Percentiles rank a stretch among this genome's conserved stretches.
These are phyloP conservation scores for Mycena indigotica DNA, from an alignment of 768 basidiomycete genomes.

Conservation along the genomic window DNA sequence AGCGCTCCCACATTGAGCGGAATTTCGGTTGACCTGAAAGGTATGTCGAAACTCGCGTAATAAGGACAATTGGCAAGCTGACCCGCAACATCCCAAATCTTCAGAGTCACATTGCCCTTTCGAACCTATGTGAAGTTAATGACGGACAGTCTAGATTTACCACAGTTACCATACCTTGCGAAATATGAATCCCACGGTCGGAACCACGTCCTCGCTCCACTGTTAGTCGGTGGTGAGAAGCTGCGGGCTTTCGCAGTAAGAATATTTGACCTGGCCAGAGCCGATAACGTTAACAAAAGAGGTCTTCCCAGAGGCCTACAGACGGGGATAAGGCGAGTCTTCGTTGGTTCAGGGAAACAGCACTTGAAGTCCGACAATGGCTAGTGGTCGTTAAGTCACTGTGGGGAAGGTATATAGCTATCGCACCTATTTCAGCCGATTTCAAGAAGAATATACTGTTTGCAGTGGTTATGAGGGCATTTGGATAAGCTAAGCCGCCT, in stretches of 20 bases:
- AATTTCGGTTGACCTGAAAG: constrained; percentile 84
- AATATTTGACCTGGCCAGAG: constrained; percentile 65
- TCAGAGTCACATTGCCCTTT: constrained; percentile 88
- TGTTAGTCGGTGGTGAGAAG: constrained; percentile 32
- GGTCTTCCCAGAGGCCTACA: constrained; percentile 90
- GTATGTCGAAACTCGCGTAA: not conserved
- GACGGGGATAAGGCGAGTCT: not conserved
- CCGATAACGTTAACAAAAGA: constrained; percentile 92
- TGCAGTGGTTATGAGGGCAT: no score
- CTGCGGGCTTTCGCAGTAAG: not conserved
- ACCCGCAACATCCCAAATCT: constrained; percentile 97
- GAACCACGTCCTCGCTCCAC: constrained; percentile 97
- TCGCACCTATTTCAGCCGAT: constrained; percentile 65
- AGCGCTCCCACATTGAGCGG: constrained; percentile 94
- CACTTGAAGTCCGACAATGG: constrained; percentile 90
- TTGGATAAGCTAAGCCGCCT: constrained; percentile 3
- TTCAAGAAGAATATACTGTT: constrained; percentile 83
- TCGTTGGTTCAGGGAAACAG: not conserved
- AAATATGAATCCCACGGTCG: constrained; percentile 92
- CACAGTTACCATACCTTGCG: constrained; percentile 60
- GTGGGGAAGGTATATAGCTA: not conserved
- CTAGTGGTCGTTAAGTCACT: constrained; percentile 27
- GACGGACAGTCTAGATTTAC: not conserved
- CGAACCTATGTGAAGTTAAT: constrained; percentile 27
- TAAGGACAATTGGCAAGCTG: constrained; percentile 25